Evolutionary conservation across 805 yeast genomes (phyloP), one percentile per base, ranked within the genome.

Genomic region (Lipomyces mesembrius): DNA sequence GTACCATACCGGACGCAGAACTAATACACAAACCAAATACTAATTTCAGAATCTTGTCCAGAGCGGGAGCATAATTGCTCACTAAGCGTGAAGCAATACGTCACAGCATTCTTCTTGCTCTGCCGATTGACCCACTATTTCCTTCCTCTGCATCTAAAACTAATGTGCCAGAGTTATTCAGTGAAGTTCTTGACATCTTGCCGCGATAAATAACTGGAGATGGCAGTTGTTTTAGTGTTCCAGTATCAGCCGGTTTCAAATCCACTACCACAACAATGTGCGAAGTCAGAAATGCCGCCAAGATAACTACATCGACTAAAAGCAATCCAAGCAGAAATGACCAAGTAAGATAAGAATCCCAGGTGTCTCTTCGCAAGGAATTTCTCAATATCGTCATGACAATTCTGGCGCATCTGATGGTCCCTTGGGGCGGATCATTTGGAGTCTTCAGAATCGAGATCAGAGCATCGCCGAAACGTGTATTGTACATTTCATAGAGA

Each of bases 251-350:
- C 8, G 22, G 22, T n/a, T n/a, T n/a, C 7, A n/a, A 3, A 6
- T 9, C 22, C 49, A 43, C 25, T n/a, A 43, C 22, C 49, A 5
- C 11, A n/a, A 6, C 20, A 8, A 43, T 17, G 49, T 43, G n/a
- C 12, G 49, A 3, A 2, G 49, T n/a, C 22, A 43, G 8, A 17
- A 17, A 3, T 7, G 49, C 22, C 14, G 55, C 17, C 17, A 52
- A 22, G 32, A 52, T 25, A 14, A 22, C 55, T 25, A 52, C 32
- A 25, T 52, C 55, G 34, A 52, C 55, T 25, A 29, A 11, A 22
- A 52, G 34, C 55, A 52, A 29, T 20, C 55, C 55, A n/a, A 52
- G 8, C 32, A 52, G 17, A 52, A 52, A 52, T 11, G 55, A 25
- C 29, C 34, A 11, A 25, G 34, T 52, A 52, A 52, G n/a, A 52